A percentile compares a stretch with the other conserved stretches of the same genome.
These are phyloP conservation scores for Kluyveromyces nonfermentans DNA, from an alignment of 805 yeast genomes.

Conservation along the genomic window DNA sequence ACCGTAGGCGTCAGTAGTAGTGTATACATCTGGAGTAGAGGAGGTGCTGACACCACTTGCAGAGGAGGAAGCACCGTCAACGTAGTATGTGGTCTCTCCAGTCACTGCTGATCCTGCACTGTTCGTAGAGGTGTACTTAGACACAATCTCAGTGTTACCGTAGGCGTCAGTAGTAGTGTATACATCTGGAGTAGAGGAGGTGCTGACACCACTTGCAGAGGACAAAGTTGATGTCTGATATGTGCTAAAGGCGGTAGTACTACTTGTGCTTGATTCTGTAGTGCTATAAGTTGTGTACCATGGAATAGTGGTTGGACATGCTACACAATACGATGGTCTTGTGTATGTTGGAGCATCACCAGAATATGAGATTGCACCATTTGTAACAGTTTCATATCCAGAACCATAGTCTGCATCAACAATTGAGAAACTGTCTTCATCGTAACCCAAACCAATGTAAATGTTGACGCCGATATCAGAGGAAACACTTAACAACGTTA, in stretches of 20 bases:
- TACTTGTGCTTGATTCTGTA: neutral
- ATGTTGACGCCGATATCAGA: constrained; percentile 3
- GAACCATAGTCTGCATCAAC: constrained; percentile 3
- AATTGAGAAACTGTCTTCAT: constrained; percentile 1
- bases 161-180: constrained; percentile 2
- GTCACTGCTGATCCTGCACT: neutral
- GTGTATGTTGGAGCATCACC: neutral
- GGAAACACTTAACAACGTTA: constrained; percentile 5
- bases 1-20: neutral
- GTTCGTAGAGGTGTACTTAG: neutral
- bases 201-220: neutral
- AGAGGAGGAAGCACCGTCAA: neutral
- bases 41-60: neutral
- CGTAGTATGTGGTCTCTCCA: constrained; percentile 1
- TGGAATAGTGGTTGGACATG: constrained; percentile 2
- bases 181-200: neutral
- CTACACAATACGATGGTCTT: constrained; percentile 3
- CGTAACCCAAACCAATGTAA: constrained; percentile 11
- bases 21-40: constrained; percentile 1
- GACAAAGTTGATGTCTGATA: neutral
- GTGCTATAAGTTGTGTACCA: constrained; percentile 3
- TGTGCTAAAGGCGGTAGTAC: neutral
- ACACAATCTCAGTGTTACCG: constrained; percentile 1
- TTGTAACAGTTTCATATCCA: neutral
- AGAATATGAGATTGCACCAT: constrained; percentile 4